phyloP scores from a whole-genome alignment of 1,284 basidiomycete genomes.

The Ceratobasidium sp. region DNA sequence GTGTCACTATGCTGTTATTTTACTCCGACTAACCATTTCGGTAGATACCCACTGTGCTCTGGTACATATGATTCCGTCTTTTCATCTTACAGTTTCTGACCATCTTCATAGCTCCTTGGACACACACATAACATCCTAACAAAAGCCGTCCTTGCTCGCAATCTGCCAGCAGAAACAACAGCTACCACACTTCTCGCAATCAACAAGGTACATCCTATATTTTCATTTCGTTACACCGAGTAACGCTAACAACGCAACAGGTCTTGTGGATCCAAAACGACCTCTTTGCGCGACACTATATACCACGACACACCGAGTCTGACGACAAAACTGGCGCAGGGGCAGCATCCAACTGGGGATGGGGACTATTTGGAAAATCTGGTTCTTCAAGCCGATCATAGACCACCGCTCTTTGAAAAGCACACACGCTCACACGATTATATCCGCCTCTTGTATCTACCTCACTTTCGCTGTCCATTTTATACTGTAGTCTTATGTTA shows the following conservation, averaged over 20 bases:
- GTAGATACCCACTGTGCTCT: slow-evolving; percentile 38
- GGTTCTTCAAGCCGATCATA: neutral
- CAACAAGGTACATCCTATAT: slow-evolving; percentile 9
- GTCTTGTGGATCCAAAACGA: slow-evolving; percentile 43
- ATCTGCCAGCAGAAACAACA: slow-evolving; percentile 36
- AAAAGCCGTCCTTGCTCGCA: slow-evolving; percentile 30
- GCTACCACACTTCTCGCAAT: slow-evolving; percentile 16
- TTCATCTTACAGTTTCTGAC: neutral
- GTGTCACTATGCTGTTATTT: neutral
- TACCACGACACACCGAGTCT: neutral
- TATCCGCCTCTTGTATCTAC: neutral
- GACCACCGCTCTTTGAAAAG: too few relatives aligned
- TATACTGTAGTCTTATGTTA: too few relatives aligned
- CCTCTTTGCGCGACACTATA: slow-evolving; percentile 41
- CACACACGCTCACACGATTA: neutral
- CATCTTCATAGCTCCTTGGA: slow-evolving; percentile 27
- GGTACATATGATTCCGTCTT: slow-evolving; percentile 8
- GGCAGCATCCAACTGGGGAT: slow-evolving; percentile 10
- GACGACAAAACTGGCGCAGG: neutral
- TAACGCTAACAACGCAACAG: neutral
- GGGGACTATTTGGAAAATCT: slow-evolving; percentile 23
- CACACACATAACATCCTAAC: slow-evolving; percentile 31
- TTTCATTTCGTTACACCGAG: neutral
- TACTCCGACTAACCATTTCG: neutral
- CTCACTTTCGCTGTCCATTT: too few relatives aligned